A percentile compares a stretch with the other conserved stretches of the same genome.
These are phyloP conservation scores for Clitocybe nebularis DNA, from an alignment of 1,284 basidiomycete species.

Conservation along the genomic window DNA sequence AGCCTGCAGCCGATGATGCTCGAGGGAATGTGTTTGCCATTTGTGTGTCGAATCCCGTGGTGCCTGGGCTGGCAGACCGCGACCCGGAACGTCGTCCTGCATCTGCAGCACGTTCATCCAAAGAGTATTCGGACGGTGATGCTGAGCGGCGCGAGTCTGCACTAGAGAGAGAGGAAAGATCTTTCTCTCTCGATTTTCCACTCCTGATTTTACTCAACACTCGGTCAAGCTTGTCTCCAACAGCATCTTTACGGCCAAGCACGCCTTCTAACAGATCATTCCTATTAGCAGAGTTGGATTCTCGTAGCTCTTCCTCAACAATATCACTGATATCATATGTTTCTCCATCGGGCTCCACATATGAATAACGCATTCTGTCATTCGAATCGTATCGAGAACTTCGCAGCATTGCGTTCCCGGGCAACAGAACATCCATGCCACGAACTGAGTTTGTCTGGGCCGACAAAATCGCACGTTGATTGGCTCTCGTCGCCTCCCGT, in stretches of 20 bases:
- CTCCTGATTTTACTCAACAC: slow-evolving; percentile 74
- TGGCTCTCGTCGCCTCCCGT: slow-evolving; percentile 78
- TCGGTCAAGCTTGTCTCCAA: slow-evolving; percentile 74
- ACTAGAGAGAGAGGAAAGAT: slow-evolving; percentile 22
- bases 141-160: slow-evolving; percentile 31
- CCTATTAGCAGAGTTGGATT: slow-evolving; percentile 35
- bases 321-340: slow-evolving; percentile 91
- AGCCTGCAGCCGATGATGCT: slow-evolving; percentile 13
- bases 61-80: slow-evolving; percentile 35
- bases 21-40: slow-evolving; percentile 15
- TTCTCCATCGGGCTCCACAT: slow-evolving; percentile 82
- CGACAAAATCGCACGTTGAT: slow-evolving; percentile 81
- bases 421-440: slow-evolving; percentile 84
- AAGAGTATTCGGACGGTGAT: slow-evolving; percentile 57
- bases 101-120: slow-evolving; percentile 33
- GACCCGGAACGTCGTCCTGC: slow-evolving; percentile 18
- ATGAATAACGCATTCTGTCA: slow-evolving; percentile 85
- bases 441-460: slow-evolving; percentile 80
- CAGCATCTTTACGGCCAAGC: slow-evolving; percentile 50
- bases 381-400: slow-evolving; percentile 70
- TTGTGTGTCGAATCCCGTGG: slow-evolving; percentile 23
- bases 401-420: slow-evolving; percentile 81
- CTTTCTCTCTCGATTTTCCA: slow-evolving; percentile 30
- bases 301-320: slow-evolving; percentile 81
- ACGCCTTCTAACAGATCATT: slow-evolving; percentile 68